Percentiles rank a stretch among this genome's conserved stretches.
These are phyloP conservation scores for Rhizophagus sp. DNA, from an alignment of 192 early-diverging fungal species.

Conservation along the genomic window DNA sequence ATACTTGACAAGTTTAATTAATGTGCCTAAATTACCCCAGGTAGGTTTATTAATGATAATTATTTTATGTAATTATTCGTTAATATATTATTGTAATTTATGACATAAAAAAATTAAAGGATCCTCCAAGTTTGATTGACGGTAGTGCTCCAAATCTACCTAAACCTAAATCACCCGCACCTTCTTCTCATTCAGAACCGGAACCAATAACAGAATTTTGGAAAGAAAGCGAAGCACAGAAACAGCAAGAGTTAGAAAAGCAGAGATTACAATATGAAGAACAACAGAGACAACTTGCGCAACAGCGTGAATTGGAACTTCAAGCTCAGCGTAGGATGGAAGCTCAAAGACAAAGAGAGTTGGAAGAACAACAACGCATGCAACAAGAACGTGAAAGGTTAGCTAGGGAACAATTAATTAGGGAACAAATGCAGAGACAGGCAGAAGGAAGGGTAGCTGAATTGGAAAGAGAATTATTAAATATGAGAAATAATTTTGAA, in stretches of 20 bases:
- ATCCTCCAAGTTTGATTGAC: slow-evolving; percentile 84
- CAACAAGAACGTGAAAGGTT: slow-evolving; percentile 71
- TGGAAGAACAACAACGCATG: slow-evolving; percentile 75
- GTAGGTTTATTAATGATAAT: slow-evolving; percentile 6
- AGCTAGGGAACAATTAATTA: slow-evolving; percentile 71
- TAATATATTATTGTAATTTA: neutral
- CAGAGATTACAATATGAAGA: slow-evolving; percentile 60
- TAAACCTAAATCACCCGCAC: slow-evolving; percentile 44
- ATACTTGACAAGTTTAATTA: slow-evolving; percentile 93
- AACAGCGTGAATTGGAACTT: slow-evolving; percentile 59
- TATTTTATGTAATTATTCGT: neutral
- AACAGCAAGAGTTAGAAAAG: slow-evolving; percentile 65
- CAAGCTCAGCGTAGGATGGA: slow-evolving; percentile 56
- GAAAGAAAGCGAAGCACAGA: slow-evolving; percentile 58
- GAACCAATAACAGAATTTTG: slow-evolving; percentile 65
- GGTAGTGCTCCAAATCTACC: slow-evolving; percentile 60
- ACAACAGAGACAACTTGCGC: slow-evolving; percentile 63
- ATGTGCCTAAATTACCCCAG: slow-evolving; percentile 80
- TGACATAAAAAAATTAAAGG: slow-evolving; percentile 29
- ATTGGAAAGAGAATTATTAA: slow-evolving; percentile 79
- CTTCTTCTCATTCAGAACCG: slow-evolving; percentile 46
- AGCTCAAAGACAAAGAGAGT: slow-evolving; percentile 67
- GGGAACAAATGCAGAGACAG: slow-evolving; percentile 82
- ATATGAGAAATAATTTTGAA: slow-evolving; percentile 74
- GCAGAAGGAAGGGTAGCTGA: slow-evolving; percentile 76